Evolutionary conservation across 2,329 filamentous ascomycete species (phyloP).

Genomic region (Fusarium phyllophilum): DNA sequence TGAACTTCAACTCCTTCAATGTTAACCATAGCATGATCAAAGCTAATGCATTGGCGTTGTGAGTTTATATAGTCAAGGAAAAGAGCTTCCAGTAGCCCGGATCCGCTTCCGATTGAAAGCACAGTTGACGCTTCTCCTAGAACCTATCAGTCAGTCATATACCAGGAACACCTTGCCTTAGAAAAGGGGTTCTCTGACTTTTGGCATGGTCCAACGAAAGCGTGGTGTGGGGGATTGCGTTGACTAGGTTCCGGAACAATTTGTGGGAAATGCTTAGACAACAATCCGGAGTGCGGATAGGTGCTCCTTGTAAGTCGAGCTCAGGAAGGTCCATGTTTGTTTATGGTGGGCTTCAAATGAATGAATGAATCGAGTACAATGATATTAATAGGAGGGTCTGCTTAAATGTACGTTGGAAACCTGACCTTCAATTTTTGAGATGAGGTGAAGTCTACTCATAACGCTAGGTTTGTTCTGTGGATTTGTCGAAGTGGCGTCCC

Average conservation of each 20-base stretch:
- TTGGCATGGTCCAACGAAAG: neutral
- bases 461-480: neutral
- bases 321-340: constrained; percentile 27
- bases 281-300: constrained; percentile 43
- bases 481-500: neutral
- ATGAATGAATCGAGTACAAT: too few species aligned
- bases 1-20: constrained; percentile 45
- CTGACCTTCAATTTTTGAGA: neutral
- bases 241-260: constrained; percentile 34
- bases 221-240: neutral
- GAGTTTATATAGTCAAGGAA: constrained; percentile 26
- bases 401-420: neutral
- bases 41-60: neutral
- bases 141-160: neutral
- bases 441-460: neutral
- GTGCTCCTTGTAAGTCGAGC: constrained; percentile 15
- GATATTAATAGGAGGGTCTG: neutral
- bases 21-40: constrained; percentile 3
- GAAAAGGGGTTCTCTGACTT: neutral
- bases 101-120: constrained; percentile 47
- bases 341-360: neutral
- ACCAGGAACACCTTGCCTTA: neutral
- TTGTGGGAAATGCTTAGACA: constrained; percentile 45
- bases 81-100: constrained; percentile 45
- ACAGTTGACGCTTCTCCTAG: constrained; percentile 21